phyloP scores from a whole-genome alignment of 2,329 filamentous ascomycete genomes.

The Ceratocystis albifundus region DNA sequence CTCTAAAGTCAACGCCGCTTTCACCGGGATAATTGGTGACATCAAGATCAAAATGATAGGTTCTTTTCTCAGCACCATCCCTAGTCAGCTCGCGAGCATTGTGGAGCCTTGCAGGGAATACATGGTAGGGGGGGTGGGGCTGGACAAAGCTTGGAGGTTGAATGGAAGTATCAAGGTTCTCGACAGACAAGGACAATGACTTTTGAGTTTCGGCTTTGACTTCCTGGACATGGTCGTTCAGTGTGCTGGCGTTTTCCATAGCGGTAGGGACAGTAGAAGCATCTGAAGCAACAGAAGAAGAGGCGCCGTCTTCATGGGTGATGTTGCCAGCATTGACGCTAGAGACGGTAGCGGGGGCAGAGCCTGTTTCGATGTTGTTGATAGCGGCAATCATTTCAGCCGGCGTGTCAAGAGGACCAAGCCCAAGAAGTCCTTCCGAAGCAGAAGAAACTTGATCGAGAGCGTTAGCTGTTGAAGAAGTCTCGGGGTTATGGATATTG shows the following conservation, averaged over 20 bases:
- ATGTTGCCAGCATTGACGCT: background rate
- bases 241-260: slow-evolving; percentile 26
- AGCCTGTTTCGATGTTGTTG: slow-evolving; percentile 17
- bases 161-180: slow-evolving; percentile 43
- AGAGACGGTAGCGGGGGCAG: background rate
- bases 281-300: slow-evolving; percentile 24
- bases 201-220: slow-evolving; percentile 24
- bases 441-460: slow-evolving; percentile 9
- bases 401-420: slow-evolving; percentile 21
- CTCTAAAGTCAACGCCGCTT: slow-evolving; percentile 80
- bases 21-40: slow-evolving; percentile 88
- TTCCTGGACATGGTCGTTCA: slow-evolving; percentile 3
- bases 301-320: slow-evolving; percentile 7
- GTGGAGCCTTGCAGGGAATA: slow-evolving; percentile 80
- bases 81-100: slow-evolving; percentile 77
- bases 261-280: slow-evolving; percentile 42
- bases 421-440: background rate
- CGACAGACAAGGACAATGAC: slow-evolving; percentile 29
- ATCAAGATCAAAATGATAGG: slow-evolving; percentile 94
- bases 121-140: slow-evolving; percentile 84
- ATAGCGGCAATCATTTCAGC: slow-evolving; percentile 22
- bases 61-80: slow-evolving; percentile 84
- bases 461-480: slow-evolving; percentile 24
- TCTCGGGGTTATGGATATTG: background rate
- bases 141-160: slow-evolving; percentile 85